Base-by-base conservation (phyloP, 352 stramenopile species). In the Pythium rishiriense region DNA sequence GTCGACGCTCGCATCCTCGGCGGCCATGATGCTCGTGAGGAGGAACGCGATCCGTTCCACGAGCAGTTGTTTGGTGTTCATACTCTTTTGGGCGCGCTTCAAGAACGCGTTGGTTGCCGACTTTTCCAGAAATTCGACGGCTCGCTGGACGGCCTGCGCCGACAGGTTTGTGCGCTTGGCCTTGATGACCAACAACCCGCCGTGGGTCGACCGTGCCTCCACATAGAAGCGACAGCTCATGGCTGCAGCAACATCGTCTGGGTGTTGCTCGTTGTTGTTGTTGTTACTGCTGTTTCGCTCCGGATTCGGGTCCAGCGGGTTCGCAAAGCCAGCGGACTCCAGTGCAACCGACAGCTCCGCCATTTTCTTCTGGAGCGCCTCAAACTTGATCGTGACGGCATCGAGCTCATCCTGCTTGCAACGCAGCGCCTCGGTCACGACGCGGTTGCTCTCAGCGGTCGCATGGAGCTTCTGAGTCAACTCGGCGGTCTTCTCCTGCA, bases 61-160 rank as follows among this genome's bases (percentile, higher is more conserved):
- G 3, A 98, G 75, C 25, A 97, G 62, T 52, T 98, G 93, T 54
- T 98, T 97, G 39, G 91, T 91, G 66, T 98, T 96, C 55, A 91
- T 81, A 60, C 81, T 94, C 68, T 98, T 98, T 56, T 97, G 90
- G 11, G 91, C 88, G 33, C 92, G 90, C 68, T 98, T 97, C 41
- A 98, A 74, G 59, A 98, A 98, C n/a, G 58, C 73, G 57, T 98
- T 98, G 58, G 97, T 88, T 37, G 80, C 75, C 25, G 90, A 78
- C 29, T 85, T 82, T 31, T 98, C 93, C 15, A 98, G 85, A 71
- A 97, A 97, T 35, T 97, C 88, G 33, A 88, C 73, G 4, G 79
- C 83, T 54, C 78, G 71, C 56, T 90, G 79, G 42, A 88, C 74
- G 0, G 68, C 46, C 3, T 76, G 72, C 4, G 79, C 48, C 4